A percentile compares a stretch with the other conserved stretches of the same genome.
Evolutionary conservation across 208 protist genomes (phyloP).

Genomic region (Acanthamoeba healyi): DNA sequence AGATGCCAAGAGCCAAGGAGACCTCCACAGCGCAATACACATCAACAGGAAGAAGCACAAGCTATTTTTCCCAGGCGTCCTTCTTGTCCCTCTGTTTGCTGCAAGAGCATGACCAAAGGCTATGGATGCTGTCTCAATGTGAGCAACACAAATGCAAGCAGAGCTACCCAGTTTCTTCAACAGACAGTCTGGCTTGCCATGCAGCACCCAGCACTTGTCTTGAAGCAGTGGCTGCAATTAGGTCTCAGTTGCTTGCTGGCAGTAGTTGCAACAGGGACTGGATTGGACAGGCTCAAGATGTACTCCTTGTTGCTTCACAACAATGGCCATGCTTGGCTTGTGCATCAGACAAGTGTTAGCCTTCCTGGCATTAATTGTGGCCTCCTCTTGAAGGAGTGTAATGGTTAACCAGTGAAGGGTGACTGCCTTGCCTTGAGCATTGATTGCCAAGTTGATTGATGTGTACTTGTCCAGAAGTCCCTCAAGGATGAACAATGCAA

Average conservation of each 20-base stretch:
- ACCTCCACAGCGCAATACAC: too few species aligned
- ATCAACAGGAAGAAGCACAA: too few species aligned
- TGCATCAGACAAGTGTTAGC: background rate
- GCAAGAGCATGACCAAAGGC: too few species aligned
- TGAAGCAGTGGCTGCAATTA: constrained; percentile 2
- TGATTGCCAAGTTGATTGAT: background rate
- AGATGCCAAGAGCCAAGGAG: too few species aligned
- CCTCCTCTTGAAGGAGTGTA: constrained; percentile 1
- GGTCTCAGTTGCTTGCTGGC: background rate
- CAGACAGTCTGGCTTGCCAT: constrained; percentile 3
- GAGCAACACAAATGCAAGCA: too few species aligned
- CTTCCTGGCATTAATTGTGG: background rate
- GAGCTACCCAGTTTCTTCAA: too few species aligned
- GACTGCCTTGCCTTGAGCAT: background rate
- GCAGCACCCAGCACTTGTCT: background rate
- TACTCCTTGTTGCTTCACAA: background rate
- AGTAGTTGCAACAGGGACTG: too few species aligned
- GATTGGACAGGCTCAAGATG: too few species aligned
- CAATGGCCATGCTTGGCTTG: too few species aligned
- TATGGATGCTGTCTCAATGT: too few species aligned
- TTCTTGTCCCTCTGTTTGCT: too few species aligned
- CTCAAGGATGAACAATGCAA: background rate
- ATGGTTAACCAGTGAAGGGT: background rate
- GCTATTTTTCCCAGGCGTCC: too few species aligned
- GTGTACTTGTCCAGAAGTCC: background rate